phyloP scores from a whole-genome alignment of 768 basidiomycete species.

The Collybia mongolica region DNA sequence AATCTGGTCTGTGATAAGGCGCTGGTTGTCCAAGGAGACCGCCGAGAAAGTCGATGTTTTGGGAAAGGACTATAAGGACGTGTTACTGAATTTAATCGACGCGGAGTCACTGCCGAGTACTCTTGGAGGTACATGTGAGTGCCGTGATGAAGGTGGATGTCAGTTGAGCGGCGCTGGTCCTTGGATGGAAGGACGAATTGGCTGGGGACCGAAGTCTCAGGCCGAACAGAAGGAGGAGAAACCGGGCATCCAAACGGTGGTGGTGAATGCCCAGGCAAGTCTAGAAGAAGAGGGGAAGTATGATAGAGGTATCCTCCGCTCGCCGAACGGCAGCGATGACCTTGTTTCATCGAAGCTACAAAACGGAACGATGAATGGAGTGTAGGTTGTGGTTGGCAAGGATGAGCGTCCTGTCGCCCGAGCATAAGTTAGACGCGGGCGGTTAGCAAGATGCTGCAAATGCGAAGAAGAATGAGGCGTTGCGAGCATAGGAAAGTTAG shows the following conservation, averaged over 20 bases:
- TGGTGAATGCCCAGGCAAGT: neutral
- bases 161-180: conserved; percentile 64
- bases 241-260: too few species aligned
- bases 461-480: conserved; percentile 22
- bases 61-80: conserved; percentile 56
- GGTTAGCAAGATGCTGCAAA: conserved; percentile 21
- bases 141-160: conserved; percentile 55
- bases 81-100: conserved; percentile 58
- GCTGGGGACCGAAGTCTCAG: conserved; percentile 33
- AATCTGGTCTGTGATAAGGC: conserved; percentile 69
- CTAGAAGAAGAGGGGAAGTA: neutral
- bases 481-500: conserved; percentile 27
- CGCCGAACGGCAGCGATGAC: neutral
- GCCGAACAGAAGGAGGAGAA: too few species aligned
- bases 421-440: conserved; percentile 2
- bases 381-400: neutral
- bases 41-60: conserved; percentile 65
- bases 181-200: conserved; percentile 61
- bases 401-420: neutral
- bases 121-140: conserved; percentile 69
- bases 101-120: conserved; percentile 58
- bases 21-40: conserved; percentile 75
- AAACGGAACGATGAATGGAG: neutral
- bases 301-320: neutral
- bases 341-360: neutral